Base-by-base conservation (phyloP, 1,139 yeast species). In the Zygoascus meyerae region DNA sequence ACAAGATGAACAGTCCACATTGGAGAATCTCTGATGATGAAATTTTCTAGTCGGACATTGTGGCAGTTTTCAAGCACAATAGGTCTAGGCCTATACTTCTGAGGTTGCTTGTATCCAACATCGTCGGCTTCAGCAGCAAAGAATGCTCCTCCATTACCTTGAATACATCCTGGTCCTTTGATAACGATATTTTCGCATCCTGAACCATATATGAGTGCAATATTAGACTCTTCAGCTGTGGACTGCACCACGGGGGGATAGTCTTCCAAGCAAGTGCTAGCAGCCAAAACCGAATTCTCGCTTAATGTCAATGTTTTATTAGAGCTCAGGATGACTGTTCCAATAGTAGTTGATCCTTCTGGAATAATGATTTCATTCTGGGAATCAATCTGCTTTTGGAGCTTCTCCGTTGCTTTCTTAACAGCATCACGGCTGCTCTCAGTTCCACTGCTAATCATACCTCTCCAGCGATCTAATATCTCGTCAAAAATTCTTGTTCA, bases 1-100 rank as follows among this genome's bases (percentile, higher is more conserved):
- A 44, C 50, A 28, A 47, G 14, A 15, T 47, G 50, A 9, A 47
- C 34, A 28, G 45, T 47, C 50, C 50, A 47, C 50, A 47, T 47
- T n/a, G 50, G 50, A 6, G 50, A 17, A 9, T 37, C 12, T 28
- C 14, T 14, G 10, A 47, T 31, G 2, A 21, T 30, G 16, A 47
- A n/a, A 9, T 31, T 38, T n/a, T 29, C 31, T 9, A 47, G 18
- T 2, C n/a, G 2, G 16, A 47, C 46, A 11, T 41, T 32, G 11
- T 28, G 11, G 40, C 50, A 47, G 28, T 32, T 32, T 41, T 47
- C 48, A 29, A 47, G 38, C 12, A 47, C 48, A 17, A 47, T 29
- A n/a, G 41, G 16, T 10, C 50, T 34, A 8, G 50, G 50, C 21
- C 50, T 36, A 11, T 33, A 29, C 9, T 30, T 40, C 34, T 40